Percentiles rank a stretch among this genome's conserved stretches.
phyloP scores from a whole-genome alignment of 192 early-diverging fungal genomes.

The Backusella parvicylindrica region DNA sequence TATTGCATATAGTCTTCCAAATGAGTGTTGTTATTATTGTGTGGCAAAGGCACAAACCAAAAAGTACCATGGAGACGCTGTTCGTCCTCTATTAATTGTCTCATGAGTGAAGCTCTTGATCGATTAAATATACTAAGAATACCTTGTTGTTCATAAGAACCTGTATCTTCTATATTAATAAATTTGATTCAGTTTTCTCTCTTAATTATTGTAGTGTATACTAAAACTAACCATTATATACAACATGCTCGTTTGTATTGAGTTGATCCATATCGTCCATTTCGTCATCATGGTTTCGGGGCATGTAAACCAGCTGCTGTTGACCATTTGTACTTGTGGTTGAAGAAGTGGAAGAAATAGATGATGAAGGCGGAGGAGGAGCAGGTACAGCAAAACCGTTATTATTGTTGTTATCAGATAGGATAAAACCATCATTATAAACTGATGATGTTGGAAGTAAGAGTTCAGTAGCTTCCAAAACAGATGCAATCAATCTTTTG shows the following conservation, averaged over 20 bases:
- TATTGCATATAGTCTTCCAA: neutral
- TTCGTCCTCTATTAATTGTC: neutral
- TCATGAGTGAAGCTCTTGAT: neutral
- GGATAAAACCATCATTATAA: neutral
- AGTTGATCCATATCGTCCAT: neutral
- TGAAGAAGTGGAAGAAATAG: neutral
- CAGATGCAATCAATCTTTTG: conserved; percentile 10
- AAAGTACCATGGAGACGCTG: neutral
- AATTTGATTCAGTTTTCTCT: neutral
- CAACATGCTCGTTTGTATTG: neutral
- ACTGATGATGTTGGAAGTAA: neutral
- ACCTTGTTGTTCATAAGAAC: neutral
- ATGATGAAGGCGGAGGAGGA: neutral
- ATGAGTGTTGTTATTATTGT: neutral
- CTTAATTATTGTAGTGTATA: neutral
- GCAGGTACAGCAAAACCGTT: neutral
- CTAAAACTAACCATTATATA: neutral
- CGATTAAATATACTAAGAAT: neutral
- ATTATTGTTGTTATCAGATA: neutral
- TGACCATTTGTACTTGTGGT: neutral
- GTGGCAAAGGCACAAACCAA: neutral
- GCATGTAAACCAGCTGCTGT: neutral
- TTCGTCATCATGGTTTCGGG: neutral
- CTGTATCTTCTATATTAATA: neutral
- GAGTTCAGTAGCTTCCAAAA: conserved; percentile 20